phyloP scores from a whole-genome alignment of 768 basidiomycete species.

The Myochromella boudieri region DNA sequence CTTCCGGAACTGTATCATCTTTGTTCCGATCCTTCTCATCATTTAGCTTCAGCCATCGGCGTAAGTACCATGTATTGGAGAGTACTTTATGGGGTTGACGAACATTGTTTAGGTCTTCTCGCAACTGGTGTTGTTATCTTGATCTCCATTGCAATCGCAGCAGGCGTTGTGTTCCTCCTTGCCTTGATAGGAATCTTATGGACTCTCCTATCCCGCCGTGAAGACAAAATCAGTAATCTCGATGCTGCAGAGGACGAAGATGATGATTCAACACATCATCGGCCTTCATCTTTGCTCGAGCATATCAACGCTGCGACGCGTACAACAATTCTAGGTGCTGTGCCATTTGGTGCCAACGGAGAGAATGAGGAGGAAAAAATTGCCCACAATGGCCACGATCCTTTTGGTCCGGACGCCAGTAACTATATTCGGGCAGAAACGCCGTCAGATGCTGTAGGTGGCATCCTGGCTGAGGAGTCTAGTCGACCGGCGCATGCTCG shows the following conservation, averaged over 20 bases:
- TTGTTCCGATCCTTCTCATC: slow-evolving; percentile 81
- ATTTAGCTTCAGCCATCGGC: slow-evolving; percentile 71
- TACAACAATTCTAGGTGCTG: slow-evolving; percentile 71
- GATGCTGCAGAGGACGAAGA: slow-evolving; percentile 70
- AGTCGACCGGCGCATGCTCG: slow-evolving; percentile 78
- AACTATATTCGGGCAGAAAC: slow-evolving; percentile 82
- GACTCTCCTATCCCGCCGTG: slow-evolving; percentile 83
- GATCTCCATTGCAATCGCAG: slow-evolving; percentile 95
- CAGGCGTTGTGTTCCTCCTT: slow-evolving; percentile 88
- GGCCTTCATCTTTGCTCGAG: slow-evolving; percentile 84
- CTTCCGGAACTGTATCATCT: slow-evolving; percentile 67
- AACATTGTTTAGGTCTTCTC: slow-evolving; percentile 64
- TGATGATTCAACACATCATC: slow-evolving; percentile 72
- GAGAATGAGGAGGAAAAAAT: slow-evolving; percentile 61
- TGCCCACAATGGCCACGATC: slow-evolving; percentile 44
- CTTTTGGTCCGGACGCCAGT: slow-evolving; percentile 72
- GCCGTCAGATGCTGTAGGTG: slow-evolving; percentile 72
- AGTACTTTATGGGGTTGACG: slow-evolving; percentile 12
- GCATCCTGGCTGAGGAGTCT: slow-evolving; percentile 60
- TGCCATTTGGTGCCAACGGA: slow-evolving; percentile 35
- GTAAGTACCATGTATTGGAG: slow-evolving; percentile 43
- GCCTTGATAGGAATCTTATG: slow-evolving; percentile 84
- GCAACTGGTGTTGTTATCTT: slow-evolving; percentile 93
- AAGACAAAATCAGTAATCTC: slow-evolving; percentile 66
- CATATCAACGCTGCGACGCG: slow-evolving; percentile 91